Conservation (phyloP, 108 stramenopile genomes). For the Cylindrotheca fusiformis region DNA sequence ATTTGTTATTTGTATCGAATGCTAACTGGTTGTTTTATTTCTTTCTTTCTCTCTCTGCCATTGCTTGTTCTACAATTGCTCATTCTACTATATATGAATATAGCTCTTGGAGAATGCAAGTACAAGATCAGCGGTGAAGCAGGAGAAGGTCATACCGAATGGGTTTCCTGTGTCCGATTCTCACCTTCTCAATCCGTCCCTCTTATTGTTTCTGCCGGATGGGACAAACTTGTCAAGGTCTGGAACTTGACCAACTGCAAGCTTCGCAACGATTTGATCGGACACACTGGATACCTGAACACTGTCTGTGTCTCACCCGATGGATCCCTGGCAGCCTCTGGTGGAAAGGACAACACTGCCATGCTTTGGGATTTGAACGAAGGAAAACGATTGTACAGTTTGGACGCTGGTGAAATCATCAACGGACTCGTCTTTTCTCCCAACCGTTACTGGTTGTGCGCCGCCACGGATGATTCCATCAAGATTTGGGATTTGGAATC, state of each 20-base stretch:
- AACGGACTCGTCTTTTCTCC: conserved; percentile 98
- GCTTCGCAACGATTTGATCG: conserved; percentile 96
- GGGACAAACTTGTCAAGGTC: conserved; percentile 99
- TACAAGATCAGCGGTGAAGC: conserved; percentile 78
- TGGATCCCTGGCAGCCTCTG: conserved; percentile 98
- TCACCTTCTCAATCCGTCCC: conserved; percentile 91
- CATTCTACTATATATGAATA: not conserved
- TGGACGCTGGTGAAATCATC: conserved; percentile 99
- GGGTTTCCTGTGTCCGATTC: conserved; percentile 99
- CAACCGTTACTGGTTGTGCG: conserved; percentile 99
- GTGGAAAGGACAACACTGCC: conserved; percentile 99
- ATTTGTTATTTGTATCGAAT: too few species aligned
- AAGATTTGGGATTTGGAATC: conserved; percentile 99
- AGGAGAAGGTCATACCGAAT: conserved; percentile 95
- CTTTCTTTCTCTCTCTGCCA: not conserved
- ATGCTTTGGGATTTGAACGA: conserved; percentile 99
- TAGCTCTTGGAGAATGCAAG: conserved; percentile 95
- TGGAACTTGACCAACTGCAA: conserved; percentile 98
- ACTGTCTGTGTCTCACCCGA: conserved; percentile 99
- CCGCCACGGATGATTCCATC: conserved; percentile 97
- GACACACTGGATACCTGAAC: conserved; percentile 99
- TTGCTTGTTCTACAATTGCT: not conserved
- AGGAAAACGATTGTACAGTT: conserved; percentile 98
- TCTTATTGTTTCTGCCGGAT: conserved; percentile 97
- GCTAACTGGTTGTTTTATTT: too few species aligned